phyloP scores from a whole-genome alignment of 306 rosid genomes.

The Fagus sylvatica region DNA sequence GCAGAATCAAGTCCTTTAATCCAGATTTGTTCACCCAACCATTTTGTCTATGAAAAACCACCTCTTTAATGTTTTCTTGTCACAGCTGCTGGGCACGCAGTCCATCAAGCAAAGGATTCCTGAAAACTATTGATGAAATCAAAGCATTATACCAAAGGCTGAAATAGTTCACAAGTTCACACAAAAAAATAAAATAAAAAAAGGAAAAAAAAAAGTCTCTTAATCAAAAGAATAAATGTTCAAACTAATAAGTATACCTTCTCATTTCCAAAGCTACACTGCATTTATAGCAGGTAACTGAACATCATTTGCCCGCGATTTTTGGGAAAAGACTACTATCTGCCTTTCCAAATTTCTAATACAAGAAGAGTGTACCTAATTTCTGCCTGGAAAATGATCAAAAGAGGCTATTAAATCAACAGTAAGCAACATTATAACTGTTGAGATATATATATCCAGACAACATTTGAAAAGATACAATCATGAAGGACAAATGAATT shows the following conservation, averaged over 20 bases:
- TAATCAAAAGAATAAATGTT: not conserved
- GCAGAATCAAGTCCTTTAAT: conserved; percentile 13
- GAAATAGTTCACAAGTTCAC: not conserved
- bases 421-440: not conserved
- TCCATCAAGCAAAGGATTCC: conserved; percentile 72
- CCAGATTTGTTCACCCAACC: conserved; percentile 56
- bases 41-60: conserved; percentile 95
- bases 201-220: not conserved
- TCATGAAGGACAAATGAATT: not conserved
- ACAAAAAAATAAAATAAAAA: not conserved
- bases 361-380: not conserved
- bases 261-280: conserved; percentile 37
- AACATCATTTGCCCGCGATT: conserved; percentile 13
- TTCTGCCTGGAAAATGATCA: not conserved
- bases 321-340: not conserved
- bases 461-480: not conserved
- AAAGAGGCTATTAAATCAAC: not conserved
- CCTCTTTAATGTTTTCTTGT: conserved; percentile 79
- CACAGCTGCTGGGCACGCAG: conserved; percentile 65
- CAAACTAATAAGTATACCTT: conserved; percentile 30
- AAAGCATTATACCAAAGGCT: conserved; percentile 1
- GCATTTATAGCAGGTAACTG: conserved; percentile 29
- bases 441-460: not conserved
- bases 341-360: not conserved
- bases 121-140: conserved; percentile 38